Evolutionary conservation across 768 basidiomycete species (phyloP).

Genomic region (Macrolepiota dolichaula): DNA sequence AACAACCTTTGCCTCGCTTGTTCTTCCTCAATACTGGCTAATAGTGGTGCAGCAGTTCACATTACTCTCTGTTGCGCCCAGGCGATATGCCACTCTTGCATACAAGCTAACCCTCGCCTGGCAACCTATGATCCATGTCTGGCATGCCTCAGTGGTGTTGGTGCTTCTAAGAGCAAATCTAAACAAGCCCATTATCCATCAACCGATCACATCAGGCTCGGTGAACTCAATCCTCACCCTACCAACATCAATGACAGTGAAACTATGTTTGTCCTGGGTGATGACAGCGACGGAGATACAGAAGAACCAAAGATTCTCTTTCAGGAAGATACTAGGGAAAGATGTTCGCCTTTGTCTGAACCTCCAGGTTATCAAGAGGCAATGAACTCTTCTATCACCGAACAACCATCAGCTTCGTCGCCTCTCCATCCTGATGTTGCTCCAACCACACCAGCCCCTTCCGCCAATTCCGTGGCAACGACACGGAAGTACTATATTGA

Average conservation of each 20-base stretch:
- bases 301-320: slow-evolving; percentile 20
- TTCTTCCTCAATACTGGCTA: slow-evolving; percentile 49
- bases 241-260: slow-evolving; percentile 45
- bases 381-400: background rate
- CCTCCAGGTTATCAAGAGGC: slow-evolving; percentile 12
- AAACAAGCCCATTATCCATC: slow-evolving; percentile 6
- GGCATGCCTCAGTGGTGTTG: slow-evolving; percentile 59
- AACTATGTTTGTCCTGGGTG: slow-evolving; percentile 63
- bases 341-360: background rate
- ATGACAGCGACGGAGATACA: slow-evolving; percentile 52
- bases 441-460: background rate
- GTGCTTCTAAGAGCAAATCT: slow-evolving; percentile 24
- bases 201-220: background rate
- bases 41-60: slow-evolving; percentile 29
- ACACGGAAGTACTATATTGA: slow-evolving; percentile 48
- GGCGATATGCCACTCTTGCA: slow-evolving; percentile 62
- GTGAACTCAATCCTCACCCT: slow-evolving; percentile 15
- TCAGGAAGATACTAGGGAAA: background rate
- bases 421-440: background rate
- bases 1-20: slow-evolving; percentile 57
- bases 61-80: slow-evolving; percentile 61
- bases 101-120: slow-evolving; percentile 58
- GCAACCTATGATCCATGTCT: slow-evolving; percentile 71
- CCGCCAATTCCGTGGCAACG: background rate
- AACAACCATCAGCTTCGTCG: background rate